A percentile compares a stretch with the other conserved stretches of the same genome.
phyloP scores from a whole-genome alignment of 441 rosid species.

The Biscutella auriculata region DNA sequence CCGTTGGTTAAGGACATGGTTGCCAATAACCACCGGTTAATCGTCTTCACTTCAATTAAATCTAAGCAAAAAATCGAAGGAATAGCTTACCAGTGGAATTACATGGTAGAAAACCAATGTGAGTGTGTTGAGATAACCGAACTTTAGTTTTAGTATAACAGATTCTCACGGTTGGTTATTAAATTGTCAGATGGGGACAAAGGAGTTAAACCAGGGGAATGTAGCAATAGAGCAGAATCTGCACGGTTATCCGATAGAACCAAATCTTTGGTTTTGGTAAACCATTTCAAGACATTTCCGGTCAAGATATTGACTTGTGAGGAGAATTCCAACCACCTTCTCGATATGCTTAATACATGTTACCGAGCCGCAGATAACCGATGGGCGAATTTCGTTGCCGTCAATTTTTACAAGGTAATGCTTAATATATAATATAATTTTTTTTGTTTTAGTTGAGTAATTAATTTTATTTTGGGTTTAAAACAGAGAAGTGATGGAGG shows the following conservation, averaged over 20 bases:
- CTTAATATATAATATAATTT: too few species aligned
- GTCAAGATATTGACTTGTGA: constrained; percentile 24
- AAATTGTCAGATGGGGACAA: constrained; percentile 48
- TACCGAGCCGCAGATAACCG: constrained; percentile 35
- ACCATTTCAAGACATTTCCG: constrained; percentile 34
- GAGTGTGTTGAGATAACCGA: constrained; percentile 11
- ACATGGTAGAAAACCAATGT: constrained; percentile 83
- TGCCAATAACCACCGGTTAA: constrained; percentile 51
- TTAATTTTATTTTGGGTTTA: not conserved
- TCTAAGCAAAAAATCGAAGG: constrained; percentile 66
- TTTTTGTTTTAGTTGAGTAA: too few species aligned
- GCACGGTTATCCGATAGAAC: constrained; percentile 27
- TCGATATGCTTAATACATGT: constrained; percentile 37
- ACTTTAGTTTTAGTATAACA: not conserved
- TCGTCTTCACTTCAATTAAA: constrained; percentile 58
- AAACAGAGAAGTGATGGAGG: constrained; percentile 52
- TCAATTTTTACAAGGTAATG: constrained; percentile 50
- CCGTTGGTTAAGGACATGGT: constrained; percentile 75
- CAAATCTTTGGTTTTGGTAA: constrained; percentile 41
- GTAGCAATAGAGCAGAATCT: constrained; percentile 46
- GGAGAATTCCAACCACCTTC: constrained; percentile 36
- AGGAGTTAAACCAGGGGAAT: constrained; percentile 38
- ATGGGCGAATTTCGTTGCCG: constrained; percentile 60
- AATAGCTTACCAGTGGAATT: constrained; percentile 88
- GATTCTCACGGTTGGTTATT: too few species aligned